A percentile compares a stretch with the other conserved stretches of the same genome.
phyloP scores from a whole-genome alignment of 306 rosid species.

The Cucurbita ficifolia region DNA sequence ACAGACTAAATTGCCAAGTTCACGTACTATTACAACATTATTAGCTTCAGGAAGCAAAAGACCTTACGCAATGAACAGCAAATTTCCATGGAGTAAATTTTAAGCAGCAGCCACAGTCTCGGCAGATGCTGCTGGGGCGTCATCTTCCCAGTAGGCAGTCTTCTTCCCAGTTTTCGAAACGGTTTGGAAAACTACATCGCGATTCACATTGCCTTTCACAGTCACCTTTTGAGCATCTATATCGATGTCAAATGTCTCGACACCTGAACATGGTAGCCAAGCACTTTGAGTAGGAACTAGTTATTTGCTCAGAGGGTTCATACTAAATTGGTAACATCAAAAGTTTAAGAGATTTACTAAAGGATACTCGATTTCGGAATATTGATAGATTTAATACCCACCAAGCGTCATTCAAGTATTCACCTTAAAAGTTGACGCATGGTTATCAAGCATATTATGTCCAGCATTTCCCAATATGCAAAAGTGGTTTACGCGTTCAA shows the following conservation, averaged over 20 bases:
- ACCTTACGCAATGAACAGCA: background rate
- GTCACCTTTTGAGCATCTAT: constrained; percentile 85
- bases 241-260: constrained; percentile 76
- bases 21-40: background rate
- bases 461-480: background rate
- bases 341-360: background rate
- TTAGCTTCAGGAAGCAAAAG: background rate
- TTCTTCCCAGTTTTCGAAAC: constrained; percentile 88
- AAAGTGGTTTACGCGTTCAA: no score
- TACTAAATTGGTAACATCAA: background rate
- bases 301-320: background rate
- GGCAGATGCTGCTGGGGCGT: constrained; percentile 14
- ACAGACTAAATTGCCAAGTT: constrained; percentile 5
- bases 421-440: background rate
- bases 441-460: background rate
- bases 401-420: background rate
- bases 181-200: constrained; percentile 57
- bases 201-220: constrained; percentile 59
- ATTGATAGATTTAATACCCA: background rate
- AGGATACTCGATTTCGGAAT: background rate
- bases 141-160: constrained; percentile 64
- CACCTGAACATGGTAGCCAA: constrained; percentile 36
- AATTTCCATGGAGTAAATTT: background rate
- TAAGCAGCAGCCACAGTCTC: constrained; percentile 31
- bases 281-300: background rate